phyloP scores from a whole-genome alignment of 148 eudicot genomes.

The Cornus controversa region DNA sequence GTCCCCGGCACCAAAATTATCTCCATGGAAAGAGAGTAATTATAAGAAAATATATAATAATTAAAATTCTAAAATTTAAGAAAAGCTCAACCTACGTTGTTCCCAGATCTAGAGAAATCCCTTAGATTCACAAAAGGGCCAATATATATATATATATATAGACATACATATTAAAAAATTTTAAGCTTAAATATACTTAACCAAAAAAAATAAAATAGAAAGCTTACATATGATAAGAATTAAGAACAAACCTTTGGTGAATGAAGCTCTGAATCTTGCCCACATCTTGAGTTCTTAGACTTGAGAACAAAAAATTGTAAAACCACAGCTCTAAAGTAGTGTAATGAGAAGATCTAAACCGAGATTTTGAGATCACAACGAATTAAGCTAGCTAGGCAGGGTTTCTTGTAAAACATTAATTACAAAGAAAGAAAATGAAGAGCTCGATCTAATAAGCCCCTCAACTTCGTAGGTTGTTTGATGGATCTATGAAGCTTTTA shows the following conservation, averaged over 20 bases:
- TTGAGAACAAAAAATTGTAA: not conserved
- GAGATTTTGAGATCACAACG: not conserved
- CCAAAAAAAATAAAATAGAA: no score
- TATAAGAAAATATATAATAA: no score
- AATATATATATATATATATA: no score
- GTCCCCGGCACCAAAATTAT: no score
- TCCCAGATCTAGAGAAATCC: no score
- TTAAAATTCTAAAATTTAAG: no score
- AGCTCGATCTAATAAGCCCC: not conserved
- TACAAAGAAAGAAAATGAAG: not conserved
- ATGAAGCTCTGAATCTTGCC: constrained; percentile 17
- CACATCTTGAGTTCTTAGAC: constrained; percentile 10
- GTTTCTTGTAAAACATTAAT: not conserved
- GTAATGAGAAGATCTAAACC: not conserved
- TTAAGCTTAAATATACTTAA: no score
- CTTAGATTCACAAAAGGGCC: no score
- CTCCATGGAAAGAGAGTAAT: no score
- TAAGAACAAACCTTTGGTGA: constrained; percentile 8
- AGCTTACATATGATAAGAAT: not conserved
- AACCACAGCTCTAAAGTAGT: not conserved
- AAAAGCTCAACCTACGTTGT: no score
- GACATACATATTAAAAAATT: no score
- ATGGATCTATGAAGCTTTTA: not conserved
- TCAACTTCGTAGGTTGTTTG: constrained; percentile 4
- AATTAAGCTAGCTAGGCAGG: not conserved